A percentile compares a stretch with the other conserved stretches of the same genome.
phyloP scores from a whole-genome alignment of 2,329 filamentous ascomycete genomes.

The Colletotrichum musae region DNA sequence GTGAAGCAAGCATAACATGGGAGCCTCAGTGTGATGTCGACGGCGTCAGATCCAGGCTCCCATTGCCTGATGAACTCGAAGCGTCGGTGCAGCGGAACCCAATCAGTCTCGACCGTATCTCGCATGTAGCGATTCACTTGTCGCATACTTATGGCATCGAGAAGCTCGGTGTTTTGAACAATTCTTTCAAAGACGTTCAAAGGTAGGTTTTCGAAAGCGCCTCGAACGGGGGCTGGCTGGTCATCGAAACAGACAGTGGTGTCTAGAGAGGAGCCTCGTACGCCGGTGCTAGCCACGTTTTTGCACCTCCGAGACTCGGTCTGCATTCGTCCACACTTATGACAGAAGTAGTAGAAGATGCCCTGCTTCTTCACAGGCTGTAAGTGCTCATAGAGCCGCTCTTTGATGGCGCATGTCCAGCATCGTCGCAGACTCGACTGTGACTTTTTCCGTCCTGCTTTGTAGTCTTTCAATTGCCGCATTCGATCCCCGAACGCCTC shows the following conservation, averaged over 20 bases:
- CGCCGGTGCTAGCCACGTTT: not conserved
- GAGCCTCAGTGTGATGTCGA: no score
- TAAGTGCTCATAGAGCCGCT: constrained; percentile 11
- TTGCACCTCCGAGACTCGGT: not conserved
- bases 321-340: constrained; percentile 7
- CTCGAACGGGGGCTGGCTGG: no score
- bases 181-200: no score
- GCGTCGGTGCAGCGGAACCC: constrained; percentile 22
- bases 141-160: not conserved
- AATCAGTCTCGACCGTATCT: not conserved
- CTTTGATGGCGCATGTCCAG: constrained; percentile 21
- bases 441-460: not conserved
- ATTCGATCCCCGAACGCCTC: constrained; percentile 15
- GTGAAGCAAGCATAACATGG: no score
- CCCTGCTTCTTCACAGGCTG: constrained; percentile 18
- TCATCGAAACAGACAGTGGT: no score
- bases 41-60: not conserved
- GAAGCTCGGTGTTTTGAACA: no score
- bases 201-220: no score
- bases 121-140: not conserved
- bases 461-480: not conserved
- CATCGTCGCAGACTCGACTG: constrained; percentile 2
- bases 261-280: not conserved
- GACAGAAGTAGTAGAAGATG: constrained; percentile 4
- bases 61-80: constrained; percentile 6